phyloP scores from a whole-genome alignment of 768 basidiomycete species.

The Xerocomellus amylosporus region DNA sequence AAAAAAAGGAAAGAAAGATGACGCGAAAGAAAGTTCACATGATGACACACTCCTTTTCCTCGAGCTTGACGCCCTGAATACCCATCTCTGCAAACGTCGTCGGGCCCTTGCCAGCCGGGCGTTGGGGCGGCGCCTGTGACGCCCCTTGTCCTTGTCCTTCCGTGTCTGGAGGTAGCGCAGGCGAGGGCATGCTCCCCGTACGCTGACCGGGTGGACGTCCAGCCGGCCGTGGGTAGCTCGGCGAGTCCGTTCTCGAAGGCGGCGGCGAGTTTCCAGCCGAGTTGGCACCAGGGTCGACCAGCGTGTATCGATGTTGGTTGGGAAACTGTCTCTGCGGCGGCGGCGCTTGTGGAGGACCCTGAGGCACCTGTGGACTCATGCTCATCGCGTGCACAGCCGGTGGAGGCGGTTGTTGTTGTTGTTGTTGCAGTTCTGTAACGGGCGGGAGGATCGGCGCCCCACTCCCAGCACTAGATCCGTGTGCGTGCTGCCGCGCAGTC shows the following conservation, averaged over 20 bases:
- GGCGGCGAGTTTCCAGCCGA: conserved; percentile 10
- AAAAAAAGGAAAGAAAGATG: too few relatives aligned
- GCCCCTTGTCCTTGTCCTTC: too few relatives aligned
- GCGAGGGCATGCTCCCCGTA: conserved; percentile 18
- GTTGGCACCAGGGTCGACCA: conserved; percentile 40
- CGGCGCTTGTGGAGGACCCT: too few relatives aligned
- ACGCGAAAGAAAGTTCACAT: conserved; percentile 54
- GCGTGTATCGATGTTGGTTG: background rate
- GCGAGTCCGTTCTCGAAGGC: conserved; percentile 19
- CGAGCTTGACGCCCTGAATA: conserved; percentile 69
- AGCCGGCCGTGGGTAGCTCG: conserved; percentile 26
- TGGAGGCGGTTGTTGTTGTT: background rate
- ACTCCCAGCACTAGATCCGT: too few relatives aligned
- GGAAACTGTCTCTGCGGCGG: too few relatives aligned
- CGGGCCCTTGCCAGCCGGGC: conserved; percentile 53
- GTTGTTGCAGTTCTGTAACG: too few relatives aligned
- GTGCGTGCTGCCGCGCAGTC: conserved; percentile 15
- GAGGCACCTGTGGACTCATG: too few relatives aligned
- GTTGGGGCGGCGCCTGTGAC: too few relatives aligned
- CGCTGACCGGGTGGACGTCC: conserved; percentile 36
- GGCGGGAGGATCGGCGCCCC: background rate
- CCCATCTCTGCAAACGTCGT: conserved; percentile 96
- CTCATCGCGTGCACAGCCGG: too few relatives aligned
- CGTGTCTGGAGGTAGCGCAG: conserved; percentile 7
- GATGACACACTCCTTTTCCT: conserved; percentile 82